These are phyloP conservation scores for Fusarium sp. DNA, from an alignment of 2,329 filamentous ascomycete species.

Conservation along the genomic window DNA sequence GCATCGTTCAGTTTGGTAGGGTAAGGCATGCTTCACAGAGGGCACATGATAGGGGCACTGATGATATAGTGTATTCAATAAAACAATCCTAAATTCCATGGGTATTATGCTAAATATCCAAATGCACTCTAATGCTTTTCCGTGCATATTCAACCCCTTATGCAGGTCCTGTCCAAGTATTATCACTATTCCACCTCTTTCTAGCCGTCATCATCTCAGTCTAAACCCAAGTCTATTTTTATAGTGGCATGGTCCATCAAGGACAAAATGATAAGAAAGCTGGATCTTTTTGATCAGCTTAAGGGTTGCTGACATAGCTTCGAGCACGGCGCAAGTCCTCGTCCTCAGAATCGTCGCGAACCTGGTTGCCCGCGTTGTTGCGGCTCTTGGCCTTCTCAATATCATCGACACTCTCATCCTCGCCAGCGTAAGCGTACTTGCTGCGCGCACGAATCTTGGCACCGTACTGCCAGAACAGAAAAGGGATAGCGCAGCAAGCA, in stretches of 20 bases:
- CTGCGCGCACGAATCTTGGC: conserved; percentile 74
- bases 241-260: not conserved
- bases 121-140: conserved; percentile 18
- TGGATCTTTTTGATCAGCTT: conserved; percentile 2
- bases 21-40: conserved; percentile 10
- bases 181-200: conserved; percentile 19
- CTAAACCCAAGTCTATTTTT: conserved; percentile 16
- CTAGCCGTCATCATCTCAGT: not conserved
- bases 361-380: conserved; percentile 34
- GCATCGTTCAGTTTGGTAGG: not conserved
- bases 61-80: conserved; percentile 1
- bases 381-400: conserved; percentile 52
- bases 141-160: conserved; percentile 12
- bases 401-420: conserved; percentile 56
- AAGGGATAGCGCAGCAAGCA: conserved; percentile 85
- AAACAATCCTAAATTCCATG: conserved; percentile 28
- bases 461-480: conserved; percentile 82
- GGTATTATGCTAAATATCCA: conserved; percentile 43
- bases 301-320: conserved; percentile 62
- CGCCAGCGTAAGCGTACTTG: conserved; percentile 78
- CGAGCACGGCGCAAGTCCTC: conserved; percentile 56
- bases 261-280: not conserved
- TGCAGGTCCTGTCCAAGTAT: conserved; percentile 23
- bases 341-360: conserved; percentile 50
- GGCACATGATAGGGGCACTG: conserved; percentile 12